Evolutionary conservation across 441 rosid species (phyloP), one percentile per base, ranked within the genome.

Genomic region (Euphorbia corollata): DNA sequence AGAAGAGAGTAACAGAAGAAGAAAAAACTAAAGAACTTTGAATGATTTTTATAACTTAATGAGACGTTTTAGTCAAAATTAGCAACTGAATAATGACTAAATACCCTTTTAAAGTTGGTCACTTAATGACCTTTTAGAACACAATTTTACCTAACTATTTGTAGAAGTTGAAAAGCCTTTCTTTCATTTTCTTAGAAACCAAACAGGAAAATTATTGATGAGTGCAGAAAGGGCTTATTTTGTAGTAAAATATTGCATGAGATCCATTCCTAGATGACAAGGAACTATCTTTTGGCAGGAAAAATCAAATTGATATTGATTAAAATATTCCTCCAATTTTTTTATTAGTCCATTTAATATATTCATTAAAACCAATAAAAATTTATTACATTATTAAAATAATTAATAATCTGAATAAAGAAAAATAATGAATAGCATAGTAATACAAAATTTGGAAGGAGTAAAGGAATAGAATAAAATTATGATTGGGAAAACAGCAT

Each of bases 401-500:
- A n/a, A n/a, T n/a, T n/a, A n/a, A n/a, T n/a, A n/a, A n/a, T n/a
- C n/a, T n/a, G n/a, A n/a, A n/a, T n/a, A n/a, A n/a, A n/a, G n/a
- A n/a, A n/a, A n/a, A n/a, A n/a, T n/a, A n/a, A n/a, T n/a, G n/a
- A n/a, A n/a, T n/a, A n/a, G n/a, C n/a, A n/a, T n/a, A n/a, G n/a
- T n/a, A n/a, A n/a, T n/a, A n/a, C n/a, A n/a, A n/a, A n/a, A n/a
- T n/a, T n/a, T n/a, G n/a, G n/a, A n/a, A n/a, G n/a, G n/a, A 68
- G 63, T 65, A 41, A 64, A 61, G 24, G 63, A 64, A 43, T 64
- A 23, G 59, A 12, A 34, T 12, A 54, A 41, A 55, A 73, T 67
- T 73, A 72, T 71, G 77, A 71, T 61, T 73, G 60, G 74, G 74
- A 76, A 56, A 64, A 68, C 84, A 78, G 77, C 81, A 71, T 78